These are phyloP conservation scores for Exophiala sp. DNA, from an alignment of 2,329 filamentous ascomycete species.

Conservation along the genomic window DNA sequence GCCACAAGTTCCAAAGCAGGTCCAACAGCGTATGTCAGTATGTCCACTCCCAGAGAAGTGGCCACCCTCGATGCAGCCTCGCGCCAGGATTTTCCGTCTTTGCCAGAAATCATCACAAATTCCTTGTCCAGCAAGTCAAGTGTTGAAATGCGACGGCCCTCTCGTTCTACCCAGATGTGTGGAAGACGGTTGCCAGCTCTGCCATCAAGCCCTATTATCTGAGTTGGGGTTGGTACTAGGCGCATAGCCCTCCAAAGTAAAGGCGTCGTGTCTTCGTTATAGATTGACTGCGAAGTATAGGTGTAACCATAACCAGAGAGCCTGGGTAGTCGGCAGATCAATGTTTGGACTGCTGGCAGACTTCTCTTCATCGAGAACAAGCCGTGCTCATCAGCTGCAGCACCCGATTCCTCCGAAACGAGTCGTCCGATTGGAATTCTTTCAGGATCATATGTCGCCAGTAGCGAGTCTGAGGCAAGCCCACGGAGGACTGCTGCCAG, in stretches of 20 bases:
- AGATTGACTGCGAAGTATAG: constrained; percentile 16
- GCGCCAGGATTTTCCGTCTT: constrained; percentile 4
- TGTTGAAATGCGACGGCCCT: constrained; percentile 30
- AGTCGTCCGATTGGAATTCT: constrained; percentile 33
- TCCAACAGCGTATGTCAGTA: not conserved
- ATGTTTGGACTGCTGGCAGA: not conserved
- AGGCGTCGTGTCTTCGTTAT: constrained; percentile 15
- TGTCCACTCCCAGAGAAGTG: constrained; percentile 12
- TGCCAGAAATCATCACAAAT: constrained; percentile 31
- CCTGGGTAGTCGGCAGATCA: constrained; percentile 13
- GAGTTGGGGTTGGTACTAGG: constrained; percentile 28
- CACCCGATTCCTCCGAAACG: constrained; percentile 14
- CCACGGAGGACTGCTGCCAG: constrained; percentile 34
- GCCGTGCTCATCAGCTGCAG: constrained; percentile 12
- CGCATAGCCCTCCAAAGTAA: constrained; percentile 28
- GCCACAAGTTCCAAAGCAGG: constrained; percentile 2
- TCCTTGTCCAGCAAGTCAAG: constrained; percentile 30
- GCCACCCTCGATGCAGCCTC: constrained; percentile 10
- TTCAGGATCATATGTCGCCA: constrained; percentile 40
- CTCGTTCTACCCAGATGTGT: constrained; percentile 32
- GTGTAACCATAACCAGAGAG: constrained; percentile 17
- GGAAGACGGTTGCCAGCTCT: constrained; percentile 33
- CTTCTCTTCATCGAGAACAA: constrained; percentile 4
- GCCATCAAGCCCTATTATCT: constrained; percentile 28
- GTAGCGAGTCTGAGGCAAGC: constrained; percentile 24